A percentile compares a stretch with the other conserved stretches of the same genome.
phyloP scores from a whole-genome alignment of 495 filamentous ascomycete genomes.

The Penicillium lagena region DNA sequence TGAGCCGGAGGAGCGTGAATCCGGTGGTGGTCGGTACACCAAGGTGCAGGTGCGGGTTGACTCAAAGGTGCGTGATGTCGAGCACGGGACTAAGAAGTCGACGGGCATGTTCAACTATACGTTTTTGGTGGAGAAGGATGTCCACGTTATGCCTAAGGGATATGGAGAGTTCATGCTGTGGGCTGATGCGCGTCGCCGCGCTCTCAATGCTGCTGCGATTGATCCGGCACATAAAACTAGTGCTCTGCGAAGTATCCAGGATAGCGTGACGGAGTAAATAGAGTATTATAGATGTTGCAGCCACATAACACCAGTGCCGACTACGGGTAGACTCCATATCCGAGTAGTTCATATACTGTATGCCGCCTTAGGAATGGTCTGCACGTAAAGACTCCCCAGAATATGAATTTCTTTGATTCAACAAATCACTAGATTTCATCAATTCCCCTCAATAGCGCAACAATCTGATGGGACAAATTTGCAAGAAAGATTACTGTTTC shows the following conservation, averaged over 20 bases:
- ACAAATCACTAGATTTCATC: no score
- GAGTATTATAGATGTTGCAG: not conserved
- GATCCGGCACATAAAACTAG: conserved; percentile 28
- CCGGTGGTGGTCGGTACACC: conserved; percentile 42
- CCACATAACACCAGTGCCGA: no score
- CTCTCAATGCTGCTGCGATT: conserved; percentile 36
- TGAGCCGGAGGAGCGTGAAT: conserved; percentile 49
- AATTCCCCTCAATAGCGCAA: no score
- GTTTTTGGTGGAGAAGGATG: conserved; percentile 65
- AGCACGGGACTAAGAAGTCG: conserved; percentile 66
- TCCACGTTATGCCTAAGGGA: conserved; percentile 68
- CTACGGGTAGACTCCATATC: no score
- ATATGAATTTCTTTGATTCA: no score
- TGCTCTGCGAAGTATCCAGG: conserved; percentile 31
- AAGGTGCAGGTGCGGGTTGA: conserved; percentile 73
- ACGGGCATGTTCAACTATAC: conserved; percentile 86
- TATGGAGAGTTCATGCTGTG: conserved; percentile 79
- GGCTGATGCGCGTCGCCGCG: conserved; percentile 62
- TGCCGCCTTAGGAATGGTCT: no score
- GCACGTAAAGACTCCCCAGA: no score
- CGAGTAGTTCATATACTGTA: no score
- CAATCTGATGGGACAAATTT: no score
- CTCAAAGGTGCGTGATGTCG: conserved; percentile 69
- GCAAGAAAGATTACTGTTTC: no score
- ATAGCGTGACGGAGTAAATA: conserved; percentile 42